phyloP scores from a whole-genome alignment of 495 filamentous ascomycete species.

The Trichoderma virens region DNA sequence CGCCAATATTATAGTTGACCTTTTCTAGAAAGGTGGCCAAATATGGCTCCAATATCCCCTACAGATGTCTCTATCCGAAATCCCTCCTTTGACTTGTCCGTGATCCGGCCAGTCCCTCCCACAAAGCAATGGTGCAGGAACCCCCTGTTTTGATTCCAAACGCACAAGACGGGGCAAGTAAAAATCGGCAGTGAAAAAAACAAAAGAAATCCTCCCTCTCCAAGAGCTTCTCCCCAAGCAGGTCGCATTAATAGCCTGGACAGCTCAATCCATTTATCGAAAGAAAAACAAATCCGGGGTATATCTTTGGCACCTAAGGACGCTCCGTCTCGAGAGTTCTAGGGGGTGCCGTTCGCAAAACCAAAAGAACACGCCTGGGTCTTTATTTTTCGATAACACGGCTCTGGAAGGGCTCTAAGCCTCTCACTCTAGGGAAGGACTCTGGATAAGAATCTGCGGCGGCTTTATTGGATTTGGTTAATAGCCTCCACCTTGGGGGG shows the following conservation, averaged over 20 bases:
- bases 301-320: neutral
- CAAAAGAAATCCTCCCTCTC: conserved; percentile 1
- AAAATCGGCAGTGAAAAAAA: conserved; percentile 6
- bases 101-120: conserved; percentile 5
- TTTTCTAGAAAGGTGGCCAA: neutral
- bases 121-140: conserved; percentile 1
- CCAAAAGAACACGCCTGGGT: neutral
- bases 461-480: conserved; percentile 11
- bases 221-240: neutral
- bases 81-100: neutral
- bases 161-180: neutral
- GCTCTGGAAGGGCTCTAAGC: neutral
- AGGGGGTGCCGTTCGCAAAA: neutral
- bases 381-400: neutral
- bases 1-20: neutral
- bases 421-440: neutral
- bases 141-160: neutral
- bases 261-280: conserved; percentile 5
- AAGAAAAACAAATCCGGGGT: conserved; percentile 6
- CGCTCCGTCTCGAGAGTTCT: neutral
- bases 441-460: conserved; percentile 1
- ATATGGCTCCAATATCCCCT: neutral
- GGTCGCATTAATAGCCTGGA: neutral
- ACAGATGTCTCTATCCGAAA: neutral
- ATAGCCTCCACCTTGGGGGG: conserved; percentile 26